These are phyloP conservation scores for Prunella vulgaris DNA, from an alignment of 257 asterid species.

Conservation along the genomic window DNA sequence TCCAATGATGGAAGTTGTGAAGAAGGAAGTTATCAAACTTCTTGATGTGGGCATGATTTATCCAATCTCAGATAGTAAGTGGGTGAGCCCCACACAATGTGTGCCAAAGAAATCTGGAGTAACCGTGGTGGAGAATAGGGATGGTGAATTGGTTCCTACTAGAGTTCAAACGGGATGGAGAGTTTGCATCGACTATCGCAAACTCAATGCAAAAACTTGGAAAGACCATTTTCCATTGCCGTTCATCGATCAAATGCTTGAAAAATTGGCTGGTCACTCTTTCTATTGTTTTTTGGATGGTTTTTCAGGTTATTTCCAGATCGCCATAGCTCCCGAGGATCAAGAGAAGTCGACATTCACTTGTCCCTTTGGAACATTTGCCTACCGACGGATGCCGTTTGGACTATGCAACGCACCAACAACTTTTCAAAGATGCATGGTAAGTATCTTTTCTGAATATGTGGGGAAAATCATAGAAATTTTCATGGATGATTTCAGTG, in stretches of 20 bases:
- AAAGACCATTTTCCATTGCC: not conserved
- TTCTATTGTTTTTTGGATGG: not conserved
- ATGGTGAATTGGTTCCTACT: not conserved
- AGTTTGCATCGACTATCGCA: no score
- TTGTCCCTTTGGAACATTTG: not conserved
- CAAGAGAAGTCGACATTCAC: not conserved
- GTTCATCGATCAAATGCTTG: no score
- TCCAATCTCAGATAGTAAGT: not conserved
- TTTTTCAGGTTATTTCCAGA: not conserved
- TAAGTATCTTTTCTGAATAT: no score
- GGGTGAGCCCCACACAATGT: not conserved
- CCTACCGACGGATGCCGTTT: not conserved
- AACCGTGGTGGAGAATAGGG: not conserved
- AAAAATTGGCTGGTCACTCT: not conserved
- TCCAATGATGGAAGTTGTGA: not conserved
- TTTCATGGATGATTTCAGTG: no score
- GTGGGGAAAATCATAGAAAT: no score
- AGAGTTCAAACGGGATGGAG: no score
- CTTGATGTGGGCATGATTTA: not conserved
- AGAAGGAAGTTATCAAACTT: not conserved
- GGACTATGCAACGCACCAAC: no score
- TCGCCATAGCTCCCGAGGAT: not conserved
- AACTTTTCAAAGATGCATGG: no score
- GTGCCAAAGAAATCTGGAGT: not conserved
- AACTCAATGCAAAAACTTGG: no score